Base-by-base conservation (phyloP, 192 early-diverging fungal species). In the Chytriomyces hyalinus region DNA sequence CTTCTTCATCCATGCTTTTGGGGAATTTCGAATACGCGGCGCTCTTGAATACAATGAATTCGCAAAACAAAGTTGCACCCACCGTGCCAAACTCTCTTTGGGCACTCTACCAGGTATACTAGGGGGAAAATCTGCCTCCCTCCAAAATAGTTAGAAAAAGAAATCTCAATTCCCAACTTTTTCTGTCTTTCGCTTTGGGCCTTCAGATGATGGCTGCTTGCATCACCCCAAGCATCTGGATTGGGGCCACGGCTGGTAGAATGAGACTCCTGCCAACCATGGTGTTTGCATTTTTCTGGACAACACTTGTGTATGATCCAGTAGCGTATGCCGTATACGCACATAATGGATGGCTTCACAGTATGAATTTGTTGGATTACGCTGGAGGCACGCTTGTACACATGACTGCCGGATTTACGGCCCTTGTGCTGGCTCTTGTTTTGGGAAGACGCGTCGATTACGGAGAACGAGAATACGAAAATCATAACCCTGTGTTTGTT, bases 311-410 rank as follows among this genome's bases (percentile, higher is more conserved):
- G 24, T 98, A 98, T 80, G 92, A 96, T 82, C 92, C 92, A n/a
- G 91, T 93, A 67, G 95, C 95, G 13, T 99, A 93, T 89, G 96
- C 95, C 95, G 93, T 94, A 26, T 99, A 95, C 95, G 90, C 89
- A 15, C 65, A 84, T 45, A 92, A 91, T 71, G 97, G 97, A 3
- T 99, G 95, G 95, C 84, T 93, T 63, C 84, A 81, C 61, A 90
- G 90, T 47, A 60, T 89, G 48, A 78, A 78, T 47, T 89, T 87
- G 36, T 87, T 96, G 26, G 96, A 99, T 84, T 99, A 94, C 74
- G 96, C 97, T 15, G 97, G 97, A 61, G 96, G 97, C 26, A 94
- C 94, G n/a, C 94, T 96, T 24, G 95, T 99, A 28, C 95, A 99
- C 80, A 93, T 97, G 24, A 85, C 91, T 1, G 95, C 94, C 36